Evolutionary conservation across 257 asterid genomes (phyloP), one percentile per base, ranked within the genome.

Genomic region (Solanum microdontum): DNA sequence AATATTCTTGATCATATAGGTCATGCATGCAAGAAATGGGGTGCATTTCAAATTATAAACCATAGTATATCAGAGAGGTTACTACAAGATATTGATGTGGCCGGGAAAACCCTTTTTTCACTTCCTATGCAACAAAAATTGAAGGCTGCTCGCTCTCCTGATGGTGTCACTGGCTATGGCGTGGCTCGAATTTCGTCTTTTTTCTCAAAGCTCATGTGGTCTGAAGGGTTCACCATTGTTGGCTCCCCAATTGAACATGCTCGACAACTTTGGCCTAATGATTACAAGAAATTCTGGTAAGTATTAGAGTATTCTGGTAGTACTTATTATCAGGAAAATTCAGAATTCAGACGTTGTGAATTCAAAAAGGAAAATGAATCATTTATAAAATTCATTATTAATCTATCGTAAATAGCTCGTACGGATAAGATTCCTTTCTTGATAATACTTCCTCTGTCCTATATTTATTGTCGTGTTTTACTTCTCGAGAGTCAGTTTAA

Each of bases 161-260:
- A 92, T 1, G 97, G 94, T 24, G 87, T 92, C 1, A 84, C 97
- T 0, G 99, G 99, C 10, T 97, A 96, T 23, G 99, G 99, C 1
- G 89, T 90, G 24, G 98, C 98, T 9, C 96, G 94, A 2, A 95
- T 97, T 9, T 95, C 99, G 13, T 92, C 95, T 1, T 97, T 97
- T 91, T 97, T 97, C 83, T 89, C 95, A 15, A 97, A 97, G 77
- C 92, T 48, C 32, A 94, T 97, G 99, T 97, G 99, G 99, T 97
- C 99, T 3, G 99, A 97, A 86, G 99, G 99, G 21, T 96, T 97
- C 96, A 97, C 99, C 88, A 90, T 97, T 64, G 77, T 73, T 75
- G 99, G 98, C 2, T 96, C 99, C 11, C 98, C 99, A 0, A 69
- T 84, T 1, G 98, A 96, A 30, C 96, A 97, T 34, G 98, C 98